Conservation (phyloP, 140 eudicot genomes). For the Anethum foeniculum region DNA sequence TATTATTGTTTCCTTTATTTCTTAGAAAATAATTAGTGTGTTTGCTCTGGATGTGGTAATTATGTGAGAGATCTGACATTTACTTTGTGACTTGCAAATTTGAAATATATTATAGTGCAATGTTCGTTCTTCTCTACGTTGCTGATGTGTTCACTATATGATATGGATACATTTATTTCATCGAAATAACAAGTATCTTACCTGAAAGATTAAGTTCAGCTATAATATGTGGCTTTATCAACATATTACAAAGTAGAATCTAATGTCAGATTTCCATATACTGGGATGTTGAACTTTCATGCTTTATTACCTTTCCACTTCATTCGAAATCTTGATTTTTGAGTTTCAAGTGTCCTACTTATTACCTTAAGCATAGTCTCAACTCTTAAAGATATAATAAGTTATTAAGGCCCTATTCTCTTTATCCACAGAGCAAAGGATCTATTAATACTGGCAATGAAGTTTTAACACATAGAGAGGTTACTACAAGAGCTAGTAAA, state of each 20-base stretch:
- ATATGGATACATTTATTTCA: not conserved
- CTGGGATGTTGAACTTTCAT: not conserved
- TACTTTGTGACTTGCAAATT: not conserved
- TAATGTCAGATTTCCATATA: not conserved
- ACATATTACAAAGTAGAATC: not conserved
- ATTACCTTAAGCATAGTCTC: not conserved
- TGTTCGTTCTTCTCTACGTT: not conserved
- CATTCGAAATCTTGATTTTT: not conserved
- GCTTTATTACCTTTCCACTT: not conserved
- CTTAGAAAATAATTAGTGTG: not conserved
- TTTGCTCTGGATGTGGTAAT: not conserved
- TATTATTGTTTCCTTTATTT: not conserved
- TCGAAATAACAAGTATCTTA: not conserved
- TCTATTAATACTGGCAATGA: conserved; percentile 19
- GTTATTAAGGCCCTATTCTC: not conserved
- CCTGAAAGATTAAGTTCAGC: not conserved
- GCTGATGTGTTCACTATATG: not conserved
- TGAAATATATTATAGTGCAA: not conserved
- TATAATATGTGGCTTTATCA: not conserved
- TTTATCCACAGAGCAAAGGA: conserved; percentile 39
- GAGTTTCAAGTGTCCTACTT: not conserved
- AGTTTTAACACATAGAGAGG: conserved; percentile 26
- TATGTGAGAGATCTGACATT: not conserved
- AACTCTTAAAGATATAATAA: not conserved
- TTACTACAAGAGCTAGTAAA: conserved; percentile 16